phyloP scores from a whole-genome alignment of 352 stramenopile genomes.

The Aphanomyces invadans region DNA sequence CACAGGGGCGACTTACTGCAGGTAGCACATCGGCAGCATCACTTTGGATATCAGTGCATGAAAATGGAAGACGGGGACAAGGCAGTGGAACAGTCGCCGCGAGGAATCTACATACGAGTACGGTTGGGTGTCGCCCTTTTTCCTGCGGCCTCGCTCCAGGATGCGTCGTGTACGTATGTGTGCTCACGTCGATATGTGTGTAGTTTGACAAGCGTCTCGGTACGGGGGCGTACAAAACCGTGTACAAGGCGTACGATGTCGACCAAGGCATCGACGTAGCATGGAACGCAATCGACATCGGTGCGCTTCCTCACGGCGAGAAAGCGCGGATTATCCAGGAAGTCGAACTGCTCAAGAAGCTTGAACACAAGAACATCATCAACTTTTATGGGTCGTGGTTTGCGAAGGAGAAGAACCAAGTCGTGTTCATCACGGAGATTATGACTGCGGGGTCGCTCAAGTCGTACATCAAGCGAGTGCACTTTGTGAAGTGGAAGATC shows the following conservation, averaged over 20 bases:
- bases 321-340: conserved; percentile 96
- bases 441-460: conserved; percentile 93
- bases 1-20: not conserved
- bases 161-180: not conserved
- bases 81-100: conserved; percentile 65
- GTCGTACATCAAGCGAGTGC: conserved; percentile 96
- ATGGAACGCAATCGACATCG: conserved; percentile 98
- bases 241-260: conserved; percentile 96
- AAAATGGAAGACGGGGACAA: conserved; percentile 38
- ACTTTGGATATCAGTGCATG: not conserved
- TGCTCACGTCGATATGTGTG: conserved; percentile 6
- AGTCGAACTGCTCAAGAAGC: conserved; percentile 93
- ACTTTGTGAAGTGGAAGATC: conserved; percentile 98
- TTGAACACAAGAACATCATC: conserved; percentile 99
- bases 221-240: conserved; percentile 82
- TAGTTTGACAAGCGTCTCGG: conserved; percentile 74
- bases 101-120: conserved; percentile 71
- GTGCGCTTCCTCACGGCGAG: conserved; percentile 91
- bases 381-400: conserved; percentile 99
- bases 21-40: not conserved
- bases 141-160: not conserved
- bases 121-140: not conserved
- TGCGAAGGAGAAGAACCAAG: conserved; percentile 95
- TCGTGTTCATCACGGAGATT: conserved; percentile 99
- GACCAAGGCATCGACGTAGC: conserved; percentile 98